Conservation (phyloP, 306 rosid genomes). For the Glycine soja region DNA sequence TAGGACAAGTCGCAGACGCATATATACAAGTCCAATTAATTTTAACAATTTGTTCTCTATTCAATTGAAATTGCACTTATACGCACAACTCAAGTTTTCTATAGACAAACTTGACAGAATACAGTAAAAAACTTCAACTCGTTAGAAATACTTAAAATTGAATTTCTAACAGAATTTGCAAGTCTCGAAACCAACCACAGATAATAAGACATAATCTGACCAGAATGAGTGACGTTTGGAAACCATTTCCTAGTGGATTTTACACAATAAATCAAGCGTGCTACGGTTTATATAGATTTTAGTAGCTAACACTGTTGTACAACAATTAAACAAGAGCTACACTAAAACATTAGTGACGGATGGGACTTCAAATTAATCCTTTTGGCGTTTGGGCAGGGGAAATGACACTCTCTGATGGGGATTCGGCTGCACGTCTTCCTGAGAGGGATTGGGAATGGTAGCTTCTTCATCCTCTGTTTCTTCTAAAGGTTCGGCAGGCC, state of each 20-base stretch:
- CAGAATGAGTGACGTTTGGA: neutral
- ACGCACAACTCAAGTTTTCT: neutral
- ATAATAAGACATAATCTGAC: neutral
- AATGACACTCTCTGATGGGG: slow-evolving; percentile 81
- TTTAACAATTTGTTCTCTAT: neutral
- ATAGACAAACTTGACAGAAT: neutral
- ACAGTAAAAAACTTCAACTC: neutral
- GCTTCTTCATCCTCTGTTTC: slow-evolving; percentile 80
- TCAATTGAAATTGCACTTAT: neutral
- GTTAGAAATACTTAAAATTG: neutral
- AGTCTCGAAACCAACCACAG: neutral
- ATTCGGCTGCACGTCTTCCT: slow-evolving; percentile 66
- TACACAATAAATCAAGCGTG: neutral
- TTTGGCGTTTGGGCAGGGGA: slow-evolving; percentile 70
- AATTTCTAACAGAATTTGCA: neutral
- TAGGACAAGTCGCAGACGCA: neutral
- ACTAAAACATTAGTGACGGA: neutral
- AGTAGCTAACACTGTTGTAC: slow-evolving; percentile 13
- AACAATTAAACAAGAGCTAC: slow-evolving; percentile 11
- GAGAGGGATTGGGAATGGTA: slow-evolving; percentile 58
- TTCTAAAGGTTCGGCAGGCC: slow-evolving; percentile 65
- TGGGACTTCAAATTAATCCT: slow-evolving; percentile 35
- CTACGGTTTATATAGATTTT: slow-evolving; percentile 4
- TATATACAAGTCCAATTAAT: no score
- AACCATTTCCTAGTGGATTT: slow-evolving; percentile 8